A percentile compares a stretch with the other conserved stretches of the same genome.
Conservation (phyloP, 306 rosid genomes). For the Cercis canadensis region DNA sequence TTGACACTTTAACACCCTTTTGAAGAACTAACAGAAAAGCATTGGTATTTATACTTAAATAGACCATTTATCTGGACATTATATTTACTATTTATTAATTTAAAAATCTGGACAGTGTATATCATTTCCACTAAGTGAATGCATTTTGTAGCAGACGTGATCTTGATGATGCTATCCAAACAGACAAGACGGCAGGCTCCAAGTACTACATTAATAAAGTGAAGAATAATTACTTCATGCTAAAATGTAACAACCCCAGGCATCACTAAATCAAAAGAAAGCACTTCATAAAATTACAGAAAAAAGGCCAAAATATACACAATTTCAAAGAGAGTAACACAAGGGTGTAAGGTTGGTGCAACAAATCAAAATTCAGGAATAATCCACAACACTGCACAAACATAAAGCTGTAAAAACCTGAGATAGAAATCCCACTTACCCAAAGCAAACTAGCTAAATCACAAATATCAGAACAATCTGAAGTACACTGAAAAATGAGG, state of each 20-base stretch:
- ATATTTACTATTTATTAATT: not conserved
- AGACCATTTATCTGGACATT: conserved; percentile 10
- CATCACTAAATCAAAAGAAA: conserved; percentile 16
- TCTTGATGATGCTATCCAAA: conserved; percentile 23
- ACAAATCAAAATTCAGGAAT: not conserved
- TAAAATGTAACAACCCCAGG: conserved; percentile 16
- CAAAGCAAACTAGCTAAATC: not conserved
- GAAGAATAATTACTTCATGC: conserved; percentile 17
- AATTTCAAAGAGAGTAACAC: conserved; percentile 30
- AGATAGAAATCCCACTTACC: not conserved
- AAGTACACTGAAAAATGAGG: not conserved
- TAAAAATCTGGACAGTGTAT: not conserved
- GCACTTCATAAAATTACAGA: conserved; percentile 11
- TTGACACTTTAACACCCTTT: conserved; percentile 11
- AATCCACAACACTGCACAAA: no score
- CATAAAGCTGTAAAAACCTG: not conserved
- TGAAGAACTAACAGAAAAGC: not conserved
- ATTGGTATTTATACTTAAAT: conserved; percentile 20
- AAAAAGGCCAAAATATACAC: conserved; percentile 13
- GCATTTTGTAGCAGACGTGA: conserved; percentile 19
- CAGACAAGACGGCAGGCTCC: conserved; percentile 4
- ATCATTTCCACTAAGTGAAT: not conserved
- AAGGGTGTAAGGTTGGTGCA: conserved; percentile 16
- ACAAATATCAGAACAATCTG: not conserved
- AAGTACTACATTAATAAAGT: conserved; percentile 18